Evolutionary conservation across 345 rosid genomes (phyloP).

Genomic region (Clarkia xantiana): DNA sequence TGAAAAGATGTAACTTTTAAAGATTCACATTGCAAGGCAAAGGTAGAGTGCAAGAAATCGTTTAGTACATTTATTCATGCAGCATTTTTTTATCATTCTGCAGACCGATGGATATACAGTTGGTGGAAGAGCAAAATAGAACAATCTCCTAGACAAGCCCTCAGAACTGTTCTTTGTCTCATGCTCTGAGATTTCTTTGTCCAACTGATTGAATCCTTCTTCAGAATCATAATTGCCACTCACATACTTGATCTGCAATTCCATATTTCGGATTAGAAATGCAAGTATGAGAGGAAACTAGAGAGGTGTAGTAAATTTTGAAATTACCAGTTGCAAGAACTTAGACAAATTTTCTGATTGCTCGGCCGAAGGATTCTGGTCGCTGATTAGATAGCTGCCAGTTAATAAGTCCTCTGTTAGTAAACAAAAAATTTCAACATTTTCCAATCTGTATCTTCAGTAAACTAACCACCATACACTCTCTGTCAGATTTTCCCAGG

Average conservation of each 20-base stretch:
- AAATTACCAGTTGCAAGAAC: constrained; percentile 75
- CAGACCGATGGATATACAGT: constrained; percentile 86
- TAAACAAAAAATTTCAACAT: constrained; percentile 1
- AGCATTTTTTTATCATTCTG: constrained; percentile 73
- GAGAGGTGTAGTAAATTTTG: constrained; percentile 3
- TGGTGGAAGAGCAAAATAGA: constrained; percentile 94
- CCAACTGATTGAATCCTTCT: constrained; percentile 67
- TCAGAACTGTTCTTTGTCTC: constrained; percentile 52
- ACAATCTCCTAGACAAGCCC: constrained; percentile 76
- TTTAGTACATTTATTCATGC: constrained; percentile 48
- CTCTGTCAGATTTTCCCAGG: background rate
- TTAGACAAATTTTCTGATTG: constrained; percentile 36
- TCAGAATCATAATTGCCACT: constrained; percentile 73
- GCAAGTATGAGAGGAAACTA: background rate
- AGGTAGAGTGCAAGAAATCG: background rate
- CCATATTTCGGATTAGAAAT: background rate
- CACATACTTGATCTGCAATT: constrained; percentile 72
- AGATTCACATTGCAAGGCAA: background rate
- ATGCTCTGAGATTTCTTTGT: constrained; percentile 58
- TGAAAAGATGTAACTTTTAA: too few species aligned
- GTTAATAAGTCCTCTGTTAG: constrained; percentile 1
- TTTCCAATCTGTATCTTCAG: background rate
- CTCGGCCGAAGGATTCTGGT: constrained; percentile 30
- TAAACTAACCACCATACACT: too few species aligned
- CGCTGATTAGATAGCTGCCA: constrained; percentile 54